Evolutionary conservation across 1,284 basidiomycete species (phyloP).

Genomic region (Amylostereum areolatum): DNA sequence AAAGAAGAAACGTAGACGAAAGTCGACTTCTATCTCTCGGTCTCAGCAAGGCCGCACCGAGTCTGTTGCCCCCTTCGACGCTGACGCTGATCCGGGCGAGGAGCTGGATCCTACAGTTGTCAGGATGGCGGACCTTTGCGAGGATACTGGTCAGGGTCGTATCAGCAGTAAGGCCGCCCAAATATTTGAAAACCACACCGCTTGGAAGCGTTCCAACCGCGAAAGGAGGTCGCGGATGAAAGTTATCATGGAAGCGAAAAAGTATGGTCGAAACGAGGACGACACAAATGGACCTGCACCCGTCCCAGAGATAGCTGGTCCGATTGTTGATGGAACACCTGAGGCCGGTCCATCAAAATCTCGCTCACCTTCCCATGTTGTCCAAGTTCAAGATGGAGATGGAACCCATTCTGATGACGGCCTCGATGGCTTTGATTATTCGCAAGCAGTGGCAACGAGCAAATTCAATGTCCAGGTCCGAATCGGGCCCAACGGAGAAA

Average conservation of each 20-base stretch:
- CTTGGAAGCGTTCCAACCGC: conserved; percentile 60
- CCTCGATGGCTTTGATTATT: conserved; percentile 60
- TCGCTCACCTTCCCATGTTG: too few relatives aligned
- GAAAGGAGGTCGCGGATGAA: conserved; percentile 61
- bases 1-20: neutral
- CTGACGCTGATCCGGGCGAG: conserved; percentile 59
- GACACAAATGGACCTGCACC: conserved; percentile 24
- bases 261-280: conserved; percentile 55
- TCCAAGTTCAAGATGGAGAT: conserved; percentile 1
- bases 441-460: conserved; percentile 53
- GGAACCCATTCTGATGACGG: conserved; percentile 25
- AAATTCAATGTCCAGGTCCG: conserved; percentile 78
- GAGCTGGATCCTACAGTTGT: conserved; percentile 69
- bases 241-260: conserved; percentile 59
- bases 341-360: conserved; percentile 2
- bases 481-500: conserved; percentile 76
- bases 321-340: neutral
- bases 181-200: conserved; percentile 58
- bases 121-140: conserved; percentile 74
- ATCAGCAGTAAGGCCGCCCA: conserved; percentile 67
- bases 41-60: conserved; percentile 24
- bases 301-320: conserved; percentile 11
- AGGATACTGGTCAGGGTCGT: conserved; percentile 67
- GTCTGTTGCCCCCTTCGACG: conserved; percentile 48
- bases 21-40: too few relatives aligned